Evolutionary conservation across 2,329 filamentous ascomycete species (phyloP), one percentile per base, ranked within the genome.

Genomic region (Fusarium agapanthi): DNA sequence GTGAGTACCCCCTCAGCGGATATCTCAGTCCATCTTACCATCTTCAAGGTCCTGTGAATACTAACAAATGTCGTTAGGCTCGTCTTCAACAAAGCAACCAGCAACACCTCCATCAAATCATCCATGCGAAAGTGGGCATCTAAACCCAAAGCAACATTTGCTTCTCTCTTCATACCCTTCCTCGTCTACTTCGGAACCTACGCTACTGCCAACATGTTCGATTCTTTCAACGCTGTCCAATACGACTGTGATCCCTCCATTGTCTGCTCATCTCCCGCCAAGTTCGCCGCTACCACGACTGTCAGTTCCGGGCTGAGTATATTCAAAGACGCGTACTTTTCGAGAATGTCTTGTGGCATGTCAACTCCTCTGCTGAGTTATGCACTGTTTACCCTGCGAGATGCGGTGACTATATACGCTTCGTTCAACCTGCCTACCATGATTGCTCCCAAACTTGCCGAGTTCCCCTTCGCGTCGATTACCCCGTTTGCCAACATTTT

Each of bases 161-260:
- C 61, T 6, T 67, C 72, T 12, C 72, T 76, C 34, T 70, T 76
- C 38, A 63, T 77, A 34, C 75, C 75, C 1, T 75, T 76, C 26
- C 74, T 77, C 14, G 75, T 77, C 55, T 77, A 77, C 45, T 77
- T 77, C 44, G 75, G 75, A 48, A 77, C 75, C 32, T 77, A 76
- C 34, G 75, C 75, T 5, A 77, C 75, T 1, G 74, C 75, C 48
- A 77, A 77, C 57, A 58, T 76, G 44, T 76, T 77, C 43, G 75
- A 77, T 32, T 74, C 75, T 8, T 68, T 77, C 34, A 65, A 77
- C 18, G 72, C 75, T 5, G 63, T 71, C 24, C 55, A 65, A 26
- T 61, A 74, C 59, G 65, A 65, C 35, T 69, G 55, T 56, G 57
- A 76, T 15, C 72, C 72, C 9, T 50, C 71, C 22, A 45, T 74